Base-by-base conservation (phyloP, 208 protist species). In the Leishmania tropica region DNA sequence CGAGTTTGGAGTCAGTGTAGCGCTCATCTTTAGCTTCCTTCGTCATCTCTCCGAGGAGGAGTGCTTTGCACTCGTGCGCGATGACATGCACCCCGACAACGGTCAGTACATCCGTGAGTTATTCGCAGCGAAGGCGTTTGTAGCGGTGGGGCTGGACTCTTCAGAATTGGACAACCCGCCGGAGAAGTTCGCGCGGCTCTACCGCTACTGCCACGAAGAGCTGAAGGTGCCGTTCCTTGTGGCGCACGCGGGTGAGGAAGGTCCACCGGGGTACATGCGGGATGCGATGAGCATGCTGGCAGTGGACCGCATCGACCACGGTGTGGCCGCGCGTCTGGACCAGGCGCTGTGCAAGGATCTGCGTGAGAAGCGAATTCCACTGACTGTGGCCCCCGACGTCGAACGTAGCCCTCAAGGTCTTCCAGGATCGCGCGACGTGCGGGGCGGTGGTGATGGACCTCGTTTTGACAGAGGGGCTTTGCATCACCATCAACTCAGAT, bases 301-400 rank as follows among this genome's bases (percentile, higher is more conserved):
- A 31, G 86, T 93, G n/a, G 48, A 87, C 67, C 88, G 87, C 79
- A 88, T 91, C 70, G 88, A 93, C 64, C 88, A 93, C 56, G 90
- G 90, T 45, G 86, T 92, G 15, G 81, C 84, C 0, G 79, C 79
- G 35, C 75, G 76, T 10, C 75, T 81, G 1, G 89, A 93, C 71
- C 35, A 17, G 17, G 81, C 70, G 11, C 83, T 93, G 48, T 82
- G 77, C 62, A 62, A 37, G 54, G 40, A 78, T 19, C 78, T 93
- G 40, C 79, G 75, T 31, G 74, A 78, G 24, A 48, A 71, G 11
- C 62, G 82, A 7, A 73, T 90, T 24, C 86, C 83, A 19, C 81
- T 93, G 40, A 93, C 90, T 19, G 88, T 92, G 62, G 90, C 86
- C 90, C 86, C 90, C 90, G 37, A 86, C 83, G 7, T 92, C 88